Base-by-base conservation (phyloP, 306 rosid genomes). In the Glycyrrhiza uralensis region DNA sequence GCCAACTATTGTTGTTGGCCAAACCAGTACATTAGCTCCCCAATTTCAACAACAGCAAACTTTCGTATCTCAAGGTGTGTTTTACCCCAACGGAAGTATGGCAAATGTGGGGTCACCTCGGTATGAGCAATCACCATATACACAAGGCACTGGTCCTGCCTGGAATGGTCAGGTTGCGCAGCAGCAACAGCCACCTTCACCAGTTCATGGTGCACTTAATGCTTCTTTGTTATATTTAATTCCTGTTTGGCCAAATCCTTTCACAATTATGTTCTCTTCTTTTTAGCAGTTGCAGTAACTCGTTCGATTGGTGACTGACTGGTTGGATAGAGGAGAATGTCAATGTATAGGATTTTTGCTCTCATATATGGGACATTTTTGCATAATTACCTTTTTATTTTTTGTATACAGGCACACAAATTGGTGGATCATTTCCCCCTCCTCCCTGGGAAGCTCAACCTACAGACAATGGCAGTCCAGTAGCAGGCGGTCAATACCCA, bases 371-470 rank as follows among this genome's bases (percentile, higher is more conserved):
- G 50, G 46, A 58, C 30, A 15, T 69, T 23, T 22, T 45, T 72
- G 23, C 54, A 45, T 4, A 15, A 36, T 63, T 80, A 50, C 75
- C 55, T 47, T 54, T 15, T 51, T 32, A 35, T 42, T 64, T 58
- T 24, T 9, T 42, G 69, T 69, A 72, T 66, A 69, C 78, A 91
- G 99, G 96, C 78, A 20, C 86, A 30, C 87, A 74, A 81, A 75
- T 71, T 65, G 55, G 80, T 46, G 97, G 90, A 56, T 84, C 97
- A 29, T 85, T 89, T 4, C 99, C 99, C 0, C 96, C 92, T 1
- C 99, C 99, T n/a, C 99, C 99, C 0, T 95, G 99, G 99, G 99
- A 95, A 85, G 88, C 88, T 82, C 96, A 88, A 84, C 46, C 91
- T 22, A 30, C 79, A 9, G 89, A 87, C 22, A 88, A 70, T 35